These are phyloP conservation scores for Fraxinus excelsior DNA, from an alignment of 257 asterid species.

Conservation along the genomic window DNA sequence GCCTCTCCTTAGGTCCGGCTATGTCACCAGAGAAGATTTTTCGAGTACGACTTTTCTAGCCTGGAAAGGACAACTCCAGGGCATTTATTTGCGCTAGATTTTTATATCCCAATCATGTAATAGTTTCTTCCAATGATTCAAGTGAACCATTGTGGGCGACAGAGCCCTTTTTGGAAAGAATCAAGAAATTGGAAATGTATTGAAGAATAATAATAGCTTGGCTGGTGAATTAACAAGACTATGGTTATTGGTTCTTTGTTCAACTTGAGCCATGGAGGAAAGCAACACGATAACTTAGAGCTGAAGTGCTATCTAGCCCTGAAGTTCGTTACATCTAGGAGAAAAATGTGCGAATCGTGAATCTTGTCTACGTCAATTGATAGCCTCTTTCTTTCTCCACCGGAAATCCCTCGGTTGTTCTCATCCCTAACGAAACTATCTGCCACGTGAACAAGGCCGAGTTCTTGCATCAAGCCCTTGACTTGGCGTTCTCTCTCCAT, in stretches of 20 bases:
- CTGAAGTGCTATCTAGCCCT: slow-evolving; percentile 83
- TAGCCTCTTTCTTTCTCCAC: slow-evolving; percentile 82
- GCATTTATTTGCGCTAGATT: slow-evolving; percentile 75
- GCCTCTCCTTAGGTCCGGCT: too few relatives aligned
- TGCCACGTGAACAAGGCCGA: slow-evolving; percentile 73
- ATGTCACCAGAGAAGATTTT: slow-evolving; percentile 21
- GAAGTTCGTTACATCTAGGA: slow-evolving; percentile 88
- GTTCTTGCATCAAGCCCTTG: slow-evolving; percentile 69
- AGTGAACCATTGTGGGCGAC: slow-evolving; percentile 56
- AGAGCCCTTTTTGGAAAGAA: slow-evolving; percentile 74
- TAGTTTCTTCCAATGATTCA: slow-evolving; percentile 54
- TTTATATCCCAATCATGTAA: slow-evolving; percentile 46
- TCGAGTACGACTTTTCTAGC: slow-evolving; percentile 49
- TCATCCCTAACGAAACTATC: slow-evolving; percentile 74
- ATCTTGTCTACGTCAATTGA: slow-evolving; percentile 84
- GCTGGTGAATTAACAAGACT: slow-evolving; percentile 76
- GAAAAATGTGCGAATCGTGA: slow-evolving; percentile 70
- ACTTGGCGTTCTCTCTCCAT: slow-evolving; percentile 51
- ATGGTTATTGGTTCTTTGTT: slow-evolving; percentile 61
- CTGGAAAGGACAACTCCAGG: slow-evolving; percentile 60
- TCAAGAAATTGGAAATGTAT: slow-evolving; percentile 57
- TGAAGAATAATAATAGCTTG: slow-evolving; percentile 75
- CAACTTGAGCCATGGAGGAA: slow-evolving; percentile 68
- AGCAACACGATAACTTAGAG: slow-evolving; percentile 76
- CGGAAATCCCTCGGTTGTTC: slow-evolving; percentile 74